Evolutionary conservation across 768 basidiomycete species (phyloP).

Genomic region (Fomitopsis serialis): DNA sequence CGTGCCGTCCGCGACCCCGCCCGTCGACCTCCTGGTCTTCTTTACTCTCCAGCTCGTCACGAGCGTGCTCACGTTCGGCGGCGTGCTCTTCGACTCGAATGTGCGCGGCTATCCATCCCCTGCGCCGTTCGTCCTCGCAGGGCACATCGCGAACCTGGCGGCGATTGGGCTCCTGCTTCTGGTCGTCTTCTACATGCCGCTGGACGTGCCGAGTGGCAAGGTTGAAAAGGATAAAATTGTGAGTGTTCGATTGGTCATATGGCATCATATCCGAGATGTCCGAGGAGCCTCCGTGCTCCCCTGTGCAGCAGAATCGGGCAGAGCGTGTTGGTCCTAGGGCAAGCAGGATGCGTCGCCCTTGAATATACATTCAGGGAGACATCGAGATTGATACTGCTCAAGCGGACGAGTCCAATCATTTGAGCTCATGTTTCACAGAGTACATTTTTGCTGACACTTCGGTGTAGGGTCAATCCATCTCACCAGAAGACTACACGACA

Average conservation of each 20-base stretch:
- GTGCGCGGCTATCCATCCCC: slow-evolving; percentile 41
- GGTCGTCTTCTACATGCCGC: slow-evolving; percentile 56
- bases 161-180: slow-evolving; percentile 37
- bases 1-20: slow-evolving; percentile 50
- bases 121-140: slow-evolving; percentile 19
- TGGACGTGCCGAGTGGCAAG: slow-evolving; percentile 52
- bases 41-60: slow-evolving; percentile 45
- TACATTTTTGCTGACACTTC: too few species aligned
- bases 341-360: too few species aligned
- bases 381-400: too few species aligned
- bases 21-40: slow-evolving; percentile 57
- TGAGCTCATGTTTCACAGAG: too few species aligned
- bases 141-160: slow-evolving; percentile 36
- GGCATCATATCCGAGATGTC: too few species aligned
- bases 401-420: too few species aligned
- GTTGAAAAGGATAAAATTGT: slow-evolving; percentile 59
- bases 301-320: too few species aligned
- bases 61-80: slow-evolving; percentile 46
- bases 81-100: slow-evolving; percentile 44
- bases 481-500: slow-evolving; percentile 73
- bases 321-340: too few species aligned
- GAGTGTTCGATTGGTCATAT: slow-evolving; percentile 22
- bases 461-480: slow-evolving; percentile 44
- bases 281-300: too few species aligned
- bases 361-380: too few species aligned